phyloP scores from a whole-genome alignment of 371 early-diverging fungal genomes.

The Fennellomyces sp. region DNA sequence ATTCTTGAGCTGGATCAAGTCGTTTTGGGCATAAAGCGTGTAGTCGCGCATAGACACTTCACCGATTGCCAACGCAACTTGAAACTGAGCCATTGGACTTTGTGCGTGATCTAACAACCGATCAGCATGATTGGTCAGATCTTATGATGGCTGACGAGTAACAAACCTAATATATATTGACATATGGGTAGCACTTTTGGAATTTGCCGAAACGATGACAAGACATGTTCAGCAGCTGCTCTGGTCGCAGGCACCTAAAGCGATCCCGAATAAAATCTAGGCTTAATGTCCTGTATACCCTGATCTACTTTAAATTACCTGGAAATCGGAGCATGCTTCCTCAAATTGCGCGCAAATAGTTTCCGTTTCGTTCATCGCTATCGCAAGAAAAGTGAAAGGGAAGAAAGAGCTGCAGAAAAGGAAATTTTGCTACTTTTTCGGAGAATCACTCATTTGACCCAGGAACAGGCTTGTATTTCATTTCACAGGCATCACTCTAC shows the following conservation, averaged over 20 bases:
- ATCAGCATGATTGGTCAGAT: neutral
- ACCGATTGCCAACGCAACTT: constrained; percentile 61
- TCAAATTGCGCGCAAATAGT: constrained; percentile 55
- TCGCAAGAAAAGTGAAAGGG: too few relatives aligned
- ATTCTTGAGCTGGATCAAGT: constrained; percentile 54
- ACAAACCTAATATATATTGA: constrained; percentile 67
- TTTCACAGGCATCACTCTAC: too few relatives aligned
- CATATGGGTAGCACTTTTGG: constrained; percentile 65
- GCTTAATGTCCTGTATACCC: neutral
- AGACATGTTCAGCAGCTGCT: constrained; percentile 59
- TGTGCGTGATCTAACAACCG: constrained; percentile 52
- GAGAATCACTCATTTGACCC: too few relatives aligned
- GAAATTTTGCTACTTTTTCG: too few relatives aligned
- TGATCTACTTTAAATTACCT: constrained; percentile 34
- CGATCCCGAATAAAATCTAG: neutral
- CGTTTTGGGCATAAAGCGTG: constrained; percentile 48
- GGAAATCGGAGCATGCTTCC: constrained; percentile 69
- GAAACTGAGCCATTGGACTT: constrained; percentile 63
- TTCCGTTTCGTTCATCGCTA: constrained; percentile 30
- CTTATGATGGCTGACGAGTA: neutral
- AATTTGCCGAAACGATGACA: constrained; percentile 62
- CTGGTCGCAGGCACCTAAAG: constrained; percentile 56
- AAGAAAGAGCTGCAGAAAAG: too few relatives aligned
- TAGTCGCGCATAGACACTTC: constrained; percentile 65
- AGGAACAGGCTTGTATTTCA: too few relatives aligned